Evolutionary conservation across 2,329 filamentous ascomycete genomes (phyloP), one percentile per base, ranked within the genome.

Genomic region (Arthrobotrys entomopaga): DNA sequence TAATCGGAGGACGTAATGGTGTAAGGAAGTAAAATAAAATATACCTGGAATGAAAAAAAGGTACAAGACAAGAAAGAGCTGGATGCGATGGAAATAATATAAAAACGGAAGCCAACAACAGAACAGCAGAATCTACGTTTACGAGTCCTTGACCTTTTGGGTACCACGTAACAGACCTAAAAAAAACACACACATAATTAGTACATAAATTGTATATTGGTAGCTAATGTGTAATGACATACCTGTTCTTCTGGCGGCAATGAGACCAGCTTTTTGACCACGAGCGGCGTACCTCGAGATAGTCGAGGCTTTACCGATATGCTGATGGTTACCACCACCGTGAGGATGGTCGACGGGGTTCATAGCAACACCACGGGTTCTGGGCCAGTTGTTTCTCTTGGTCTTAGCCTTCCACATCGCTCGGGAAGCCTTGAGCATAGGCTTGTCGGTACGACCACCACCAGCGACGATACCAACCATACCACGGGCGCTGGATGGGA

Each of bases 281-380:
- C 93, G 90, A 84, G 90, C 91, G 82, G 95, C 95, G 87, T 96
- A 97, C 85, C 95, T 90, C 81, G 92, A 97, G 86, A 99, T 99
- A 84, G 95, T 99, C 80, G 95, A 99, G 82, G 95, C 95, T 88
- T 99, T 98, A 91, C 95, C 93, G 83, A 97, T 97, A 86, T 99
- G 95, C 89, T 99, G 95, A 86, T 99, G 95, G 90, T 99, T 98
- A 97, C 95, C 94, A 92, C 90, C 91, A 91, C 91, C 91, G 90
- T 95, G 91, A 85, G 91, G 91, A 89, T 99, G 95, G 87, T 99
- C 95, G 82, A 99, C 95, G 82, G 95, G 95, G 88, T 99, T 99
- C 95, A 99, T 99, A 86, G 95, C 95, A 90, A 99, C 95, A 97
- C 95, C 95, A 95, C 95, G 94, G 89, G 95, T 99, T 92, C 96